Conservation (phyloP, 169 alveolate genomes). For the Cryptosporidium ryanae region DNA sequence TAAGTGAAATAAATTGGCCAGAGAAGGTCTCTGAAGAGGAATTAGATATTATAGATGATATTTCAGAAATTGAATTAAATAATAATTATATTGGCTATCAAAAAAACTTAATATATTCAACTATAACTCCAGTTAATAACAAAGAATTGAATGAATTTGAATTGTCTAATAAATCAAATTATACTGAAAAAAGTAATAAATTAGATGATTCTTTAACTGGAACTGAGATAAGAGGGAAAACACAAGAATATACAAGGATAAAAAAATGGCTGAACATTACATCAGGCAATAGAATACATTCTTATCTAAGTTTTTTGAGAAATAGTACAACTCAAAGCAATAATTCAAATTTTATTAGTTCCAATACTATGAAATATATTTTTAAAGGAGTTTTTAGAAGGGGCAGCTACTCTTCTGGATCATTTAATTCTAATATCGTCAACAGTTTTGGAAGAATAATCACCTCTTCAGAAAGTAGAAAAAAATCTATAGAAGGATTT, state of each 20-base stretch:
- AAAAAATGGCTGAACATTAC: slow-evolving; percentile 20
- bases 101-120: not conserved
- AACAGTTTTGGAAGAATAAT: slow-evolving; percentile 24
- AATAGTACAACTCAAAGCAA: not conserved
- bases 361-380: slow-evolving; percentile 11
- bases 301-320: slow-evolving; percentile 9
- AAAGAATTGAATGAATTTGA: no score
- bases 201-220: not conserved
- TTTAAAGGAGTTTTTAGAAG: slow-evolving; percentile 16
- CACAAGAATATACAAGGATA: slow-evolving; percentile 2
- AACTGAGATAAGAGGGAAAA: not conserved
- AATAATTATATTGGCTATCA: slow-evolving; percentile 3
- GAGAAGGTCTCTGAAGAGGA: not conserved
- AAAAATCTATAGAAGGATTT: not conserved
- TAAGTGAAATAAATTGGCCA: slow-evolving; percentile 37
- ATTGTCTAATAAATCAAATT: no score
- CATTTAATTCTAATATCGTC: slow-evolving; percentile 44
- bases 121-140: slow-evolving; percentile 11
- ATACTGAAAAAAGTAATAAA: slow-evolving; percentile 10
- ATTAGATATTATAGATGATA: not conserved
- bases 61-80: not conserved
- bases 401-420: not conserved
- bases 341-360: not conserved
- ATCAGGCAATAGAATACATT: slow-evolving; percentile 10
- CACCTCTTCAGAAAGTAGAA: not conserved